Conservation (phyloP, 257 asterid genomes). For the Solanum etuberosum region DNA sequence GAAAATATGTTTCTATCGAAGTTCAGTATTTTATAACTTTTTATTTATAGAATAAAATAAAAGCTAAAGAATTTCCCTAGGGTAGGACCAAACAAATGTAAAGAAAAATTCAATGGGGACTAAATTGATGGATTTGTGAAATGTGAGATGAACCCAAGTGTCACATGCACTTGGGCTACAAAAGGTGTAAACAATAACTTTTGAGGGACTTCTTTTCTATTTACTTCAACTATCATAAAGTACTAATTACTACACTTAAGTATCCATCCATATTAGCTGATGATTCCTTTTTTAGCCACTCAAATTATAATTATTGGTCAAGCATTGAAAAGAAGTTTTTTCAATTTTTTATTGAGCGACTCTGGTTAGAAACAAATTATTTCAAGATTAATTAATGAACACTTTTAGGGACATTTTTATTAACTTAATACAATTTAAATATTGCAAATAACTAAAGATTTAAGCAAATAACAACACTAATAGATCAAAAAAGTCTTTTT, state of each 20-base stretch:
- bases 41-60: background rate
- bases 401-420: background rate
- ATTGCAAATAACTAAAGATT: background rate
- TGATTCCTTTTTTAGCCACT: background rate
- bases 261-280: background rate
- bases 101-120: background rate
- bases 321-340: background rate
- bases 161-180: background rate
- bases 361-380: background rate
- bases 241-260: background rate
- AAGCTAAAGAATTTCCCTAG: background rate
- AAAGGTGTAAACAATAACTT: background rate
- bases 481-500: background rate
- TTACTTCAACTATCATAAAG: background rate
- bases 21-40: background rate
- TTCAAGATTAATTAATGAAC: too few relatives aligned
- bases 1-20: background rate
- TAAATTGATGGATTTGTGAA: background rate
- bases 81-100: background rate
- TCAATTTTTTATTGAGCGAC: background rate
- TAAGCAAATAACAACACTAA: background rate
- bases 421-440: background rate
- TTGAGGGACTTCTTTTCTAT: background rate
- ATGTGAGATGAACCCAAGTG: background rate
- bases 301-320: background rate